Base-by-base conservation (phyloP, 352 stramenopile genomes). In the Phytopythium boreale region DNA sequence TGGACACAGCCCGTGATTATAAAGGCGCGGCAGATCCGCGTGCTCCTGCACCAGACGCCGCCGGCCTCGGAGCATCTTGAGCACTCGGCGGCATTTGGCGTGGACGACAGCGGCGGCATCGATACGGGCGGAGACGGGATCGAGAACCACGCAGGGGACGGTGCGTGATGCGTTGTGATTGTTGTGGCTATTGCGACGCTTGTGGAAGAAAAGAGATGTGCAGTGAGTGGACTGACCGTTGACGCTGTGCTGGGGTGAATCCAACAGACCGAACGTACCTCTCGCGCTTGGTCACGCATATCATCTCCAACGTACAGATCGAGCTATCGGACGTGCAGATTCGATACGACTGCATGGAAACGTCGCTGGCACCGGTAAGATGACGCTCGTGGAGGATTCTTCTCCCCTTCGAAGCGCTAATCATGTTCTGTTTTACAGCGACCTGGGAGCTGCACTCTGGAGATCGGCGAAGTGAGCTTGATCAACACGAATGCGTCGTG, bases 301-400 rank as follows among this genome's bases (percentile, higher is more conserved):
- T 96, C 61, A 90, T 96, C 61, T 74, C 81, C 49, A 96, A 96
- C 66, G 83, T 96, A 14, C 86, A 96, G 63, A 90, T 96, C 34
- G 88, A 96, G 59, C 67, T 94, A 26, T 76, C 75, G 41, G 83
- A 94, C 61, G 82, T 96, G 34, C 76, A 93, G 71, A 66, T 96
- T 37, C 86, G 85, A 46, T 96, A 95, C 59, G 86, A 96, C 65
- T 96, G 88, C 67, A 72, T 77, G 26, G 62, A 72, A 19, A 84
- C 79, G 61, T 88, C 82, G 12, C 64, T 79, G 29, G 75, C 81
- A n/a, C 76, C 83, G 81, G 87, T 96, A 71, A 46, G 53, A 26
- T 22, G 15, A 1, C 12, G 26, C 17, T 56, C 4, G 26, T 39
- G 6, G 26, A 56, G n/a, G n/a, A n/a, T n/a, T n/a, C n/a, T n/a